These are phyloP conservation scores for Aphanoascus verrucosus DNA, from an alignment of 2,329 filamentous ascomycete species.

Conservation along the genomic window DNA sequence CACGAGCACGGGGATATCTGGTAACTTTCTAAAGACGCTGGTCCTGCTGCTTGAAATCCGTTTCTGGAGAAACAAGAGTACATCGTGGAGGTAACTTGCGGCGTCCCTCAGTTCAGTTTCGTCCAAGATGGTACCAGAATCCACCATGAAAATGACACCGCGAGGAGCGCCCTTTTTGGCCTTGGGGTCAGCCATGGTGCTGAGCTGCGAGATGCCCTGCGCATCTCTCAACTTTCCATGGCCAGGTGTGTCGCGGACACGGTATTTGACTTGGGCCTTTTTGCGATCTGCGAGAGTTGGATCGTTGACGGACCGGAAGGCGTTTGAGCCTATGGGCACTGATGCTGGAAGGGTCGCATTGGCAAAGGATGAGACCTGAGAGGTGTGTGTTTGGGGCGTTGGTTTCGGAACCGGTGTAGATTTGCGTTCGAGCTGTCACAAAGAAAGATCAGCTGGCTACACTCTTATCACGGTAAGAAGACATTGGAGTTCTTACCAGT, in stretches of 20 bases:
- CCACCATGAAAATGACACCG: constrained; percentile 79
- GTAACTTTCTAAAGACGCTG: constrained; percentile 39
- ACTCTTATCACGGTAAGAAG: not conserved
- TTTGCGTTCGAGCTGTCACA: constrained; percentile 32
- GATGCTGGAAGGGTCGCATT: constrained; percentile 46
- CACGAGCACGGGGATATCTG: constrained; percentile 62
- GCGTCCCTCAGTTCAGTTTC: constrained; percentile 51
- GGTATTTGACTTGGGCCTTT: constrained; percentile 30
- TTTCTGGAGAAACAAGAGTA: constrained; percentile 74
- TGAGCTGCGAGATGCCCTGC: constrained; percentile 36
- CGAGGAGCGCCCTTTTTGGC: constrained; percentile 29
- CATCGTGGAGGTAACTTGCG: constrained; percentile 77
- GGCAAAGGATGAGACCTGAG: constrained; percentile 49
- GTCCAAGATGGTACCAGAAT: constrained; percentile 56
- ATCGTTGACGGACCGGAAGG: constrained; percentile 57
- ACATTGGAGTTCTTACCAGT: constrained; percentile 40
- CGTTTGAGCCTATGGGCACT: constrained; percentile 45
- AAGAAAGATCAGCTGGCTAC: constrained; percentile 4
- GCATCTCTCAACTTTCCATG: constrained; percentile 79
- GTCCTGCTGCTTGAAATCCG: constrained; percentile 27
- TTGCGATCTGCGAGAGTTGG: constrained; percentile 48
- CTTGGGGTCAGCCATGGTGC: constrained; percentile 27
- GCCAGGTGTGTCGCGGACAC: constrained; percentile 66
- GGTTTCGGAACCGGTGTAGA: constrained; percentile 32
- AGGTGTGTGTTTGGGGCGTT: constrained; percentile 46